These are phyloP conservation scores for Diaporthe caulivora DNA, from an alignment of 2,329 filamentous ascomycete genomes.

Conservation along the genomic window DNA sequence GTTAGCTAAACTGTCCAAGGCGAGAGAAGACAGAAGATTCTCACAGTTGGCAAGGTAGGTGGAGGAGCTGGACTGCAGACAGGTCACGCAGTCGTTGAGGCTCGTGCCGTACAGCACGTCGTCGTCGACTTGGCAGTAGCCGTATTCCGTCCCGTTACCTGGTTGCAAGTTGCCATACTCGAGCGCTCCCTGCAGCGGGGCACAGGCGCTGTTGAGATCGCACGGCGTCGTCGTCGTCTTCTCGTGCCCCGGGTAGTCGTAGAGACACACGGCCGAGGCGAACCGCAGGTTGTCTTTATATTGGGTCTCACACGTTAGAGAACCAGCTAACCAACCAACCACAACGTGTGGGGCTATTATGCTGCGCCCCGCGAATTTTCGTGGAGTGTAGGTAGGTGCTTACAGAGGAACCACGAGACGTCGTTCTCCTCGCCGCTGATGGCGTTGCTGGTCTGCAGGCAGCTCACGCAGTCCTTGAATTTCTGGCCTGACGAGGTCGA, in stretches of 20 bases:
- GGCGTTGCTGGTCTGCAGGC: constrained; percentile 59
- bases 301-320: constrained; percentile 39
- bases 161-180: constrained; percentile 51
- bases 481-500: constrained; percentile 55
- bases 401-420: constrained; percentile 62
- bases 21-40: constrained; percentile 38
- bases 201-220: constrained; percentile 56
- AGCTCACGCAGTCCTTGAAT: constrained; percentile 61
- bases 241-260: constrained; percentile 48
- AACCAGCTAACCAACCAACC: neutral
- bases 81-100: constrained; percentile 55
- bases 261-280: constrained; percentile 61
- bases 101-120: constrained; percentile 48
- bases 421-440: constrained; percentile 56
- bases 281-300: constrained; percentile 63
- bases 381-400: too few relatives aligned
- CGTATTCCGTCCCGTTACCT: constrained; percentile 52
- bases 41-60: constrained; percentile 63
- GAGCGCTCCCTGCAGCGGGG: constrained; percentile 54
- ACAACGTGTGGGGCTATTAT: neutral
- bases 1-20: constrained; percentile 39
- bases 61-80: constrained; percentile 53
- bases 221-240: constrained; percentile 55
- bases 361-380: neutral
- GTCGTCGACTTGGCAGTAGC: constrained; percentile 59